Evolutionary conservation across 1,284 basidiomycete genomes (phyloP).

Genomic region (Apiotrichum gamsii): DNA sequence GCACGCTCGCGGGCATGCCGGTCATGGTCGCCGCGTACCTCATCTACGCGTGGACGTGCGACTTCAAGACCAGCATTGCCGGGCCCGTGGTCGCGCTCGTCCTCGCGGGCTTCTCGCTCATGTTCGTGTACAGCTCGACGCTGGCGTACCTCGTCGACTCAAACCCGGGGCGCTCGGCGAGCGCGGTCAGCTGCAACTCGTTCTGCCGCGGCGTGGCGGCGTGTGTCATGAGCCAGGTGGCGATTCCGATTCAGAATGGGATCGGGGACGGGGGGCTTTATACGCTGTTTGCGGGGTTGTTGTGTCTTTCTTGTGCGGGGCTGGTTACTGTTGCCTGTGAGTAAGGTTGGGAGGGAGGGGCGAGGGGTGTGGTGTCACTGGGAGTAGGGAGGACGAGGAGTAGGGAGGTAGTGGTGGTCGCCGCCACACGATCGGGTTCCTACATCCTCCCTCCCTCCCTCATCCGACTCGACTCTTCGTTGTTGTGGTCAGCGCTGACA

Average conservation of each 20-base stretch:
- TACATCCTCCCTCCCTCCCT: too few relatives aligned
- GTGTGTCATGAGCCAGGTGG: slow-evolving; percentile 43
- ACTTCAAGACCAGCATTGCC: slow-evolving; percentile 57
- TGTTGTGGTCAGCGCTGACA: too few relatives aligned
- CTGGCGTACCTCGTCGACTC: slow-evolving; percentile 62
- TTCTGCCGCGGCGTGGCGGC: slow-evolving; percentile 39
- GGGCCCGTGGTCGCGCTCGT: slow-evolving; percentile 56
- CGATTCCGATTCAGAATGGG: slow-evolving; percentile 46
- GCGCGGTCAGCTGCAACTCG: slow-evolving; percentile 41
- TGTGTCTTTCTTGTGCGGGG: slow-evolving; percentile 48
- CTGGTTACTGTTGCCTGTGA: slow-evolving; percentile 24
- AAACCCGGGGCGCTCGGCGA: slow-evolving; percentile 50
- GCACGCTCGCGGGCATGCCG: slow-evolving; percentile 51
- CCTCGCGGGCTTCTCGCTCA: slow-evolving; percentile 61
- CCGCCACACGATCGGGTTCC: too few relatives aligned
- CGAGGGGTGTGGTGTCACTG: too few relatives aligned
- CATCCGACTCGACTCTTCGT: too few relatives aligned
- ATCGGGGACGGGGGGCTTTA: slow-evolving; percentile 69
- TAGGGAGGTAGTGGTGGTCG: not conserved
- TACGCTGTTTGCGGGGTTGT: slow-evolving; percentile 61
- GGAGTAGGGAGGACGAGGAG: too few relatives aligned
- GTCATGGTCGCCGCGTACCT: slow-evolving; percentile 52
- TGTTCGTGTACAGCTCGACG: slow-evolving; percentile 49
- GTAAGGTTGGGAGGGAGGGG: too few relatives aligned
- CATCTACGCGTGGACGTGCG: slow-evolving; percentile 69